A percentile compares a stretch with the other conserved stretches of the same genome.
These are phyloP conservation scores for Leishmania braziliensis DNA, from an alignment of 208 protist species.

Conservation along the genomic window DNA sequence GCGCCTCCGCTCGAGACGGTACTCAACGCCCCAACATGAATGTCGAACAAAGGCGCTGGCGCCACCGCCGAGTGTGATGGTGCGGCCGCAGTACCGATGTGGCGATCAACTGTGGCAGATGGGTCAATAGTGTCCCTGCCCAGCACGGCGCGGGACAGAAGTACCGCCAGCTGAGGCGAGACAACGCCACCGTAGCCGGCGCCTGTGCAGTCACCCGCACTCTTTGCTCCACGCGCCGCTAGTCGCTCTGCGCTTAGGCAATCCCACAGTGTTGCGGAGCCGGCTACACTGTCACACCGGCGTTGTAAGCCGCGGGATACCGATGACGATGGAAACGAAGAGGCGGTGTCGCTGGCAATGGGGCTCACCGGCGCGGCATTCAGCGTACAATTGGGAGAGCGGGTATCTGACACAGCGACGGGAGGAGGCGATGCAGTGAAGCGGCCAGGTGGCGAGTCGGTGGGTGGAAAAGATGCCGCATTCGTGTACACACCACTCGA, in stretches of 20 bases:
- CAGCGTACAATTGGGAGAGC: not conserved
- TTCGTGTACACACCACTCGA: not conserved
- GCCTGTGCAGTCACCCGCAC: not conserved
- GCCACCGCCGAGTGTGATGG: not conserved
- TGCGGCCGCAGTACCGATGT: not conserved
- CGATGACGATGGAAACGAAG: conserved; percentile 20
- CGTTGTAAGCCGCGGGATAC: not conserved
- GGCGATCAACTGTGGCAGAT: not conserved
- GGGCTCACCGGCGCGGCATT: conserved; percentile 21
- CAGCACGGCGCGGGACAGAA: conserved; percentile 24
- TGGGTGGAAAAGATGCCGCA: not conserved
- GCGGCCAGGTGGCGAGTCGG: not conserved
- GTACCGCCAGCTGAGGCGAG: conserved; percentile 15
- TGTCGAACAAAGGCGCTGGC: conserved; percentile 15
- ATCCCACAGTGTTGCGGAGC: not conserved
- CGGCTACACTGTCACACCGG: not conserved
- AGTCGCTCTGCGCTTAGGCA: not conserved
- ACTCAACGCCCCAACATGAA: conserved; percentile 13
- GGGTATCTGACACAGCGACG: not conserved
- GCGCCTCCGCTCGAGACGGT: not conserved
- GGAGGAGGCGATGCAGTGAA: not conserved
- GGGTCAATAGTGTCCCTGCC: not conserved
- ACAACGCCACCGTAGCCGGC: not conserved
- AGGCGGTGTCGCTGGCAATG: conserved; percentile 23
- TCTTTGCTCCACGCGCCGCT: not conserved